A percentile compares a stretch with the other conserved stretches of the same genome.
Evolutionary conservation across 371 early-diverging fungal genomes (phyloP).

Genomic region (Mucor plumbeus): DNA sequence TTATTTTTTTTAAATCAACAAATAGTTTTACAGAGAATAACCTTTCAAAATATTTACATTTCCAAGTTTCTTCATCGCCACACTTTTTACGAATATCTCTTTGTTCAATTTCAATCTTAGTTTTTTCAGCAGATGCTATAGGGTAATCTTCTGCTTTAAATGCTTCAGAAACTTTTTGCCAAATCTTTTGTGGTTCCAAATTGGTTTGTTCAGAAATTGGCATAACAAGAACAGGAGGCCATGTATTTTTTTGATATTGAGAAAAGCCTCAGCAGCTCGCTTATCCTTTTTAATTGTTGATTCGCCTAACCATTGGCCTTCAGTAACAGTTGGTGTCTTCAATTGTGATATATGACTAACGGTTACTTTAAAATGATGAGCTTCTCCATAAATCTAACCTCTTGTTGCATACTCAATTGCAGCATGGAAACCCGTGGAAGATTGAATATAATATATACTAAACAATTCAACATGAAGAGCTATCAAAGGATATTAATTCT

Average conservation of each 20-base stretch:
- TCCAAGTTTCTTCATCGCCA: constrained; percentile 59
- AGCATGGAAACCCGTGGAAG: constrained; percentile 67
- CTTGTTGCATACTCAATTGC: constrained; percentile 76
- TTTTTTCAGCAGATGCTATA: constrained; percentile 72
- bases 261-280: constrained; percentile 49
- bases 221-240: constrained; percentile 49
- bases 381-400: constrained; percentile 82
- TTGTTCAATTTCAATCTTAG: constrained; percentile 76
- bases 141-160: constrained; percentile 68
- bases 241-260: constrained; percentile 60
- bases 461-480: constrained; percentile 81
- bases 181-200: constrained; percentile 77
- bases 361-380: constrained; percentile 79
- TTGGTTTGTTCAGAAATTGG: constrained; percentile 63
- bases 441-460: constrained; percentile 72
- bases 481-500: neutral
- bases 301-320: constrained; percentile 73
- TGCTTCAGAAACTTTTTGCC: constrained; percentile 75
- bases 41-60: constrained; percentile 28
- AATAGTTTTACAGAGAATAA: neutral
- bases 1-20: constrained; percentile 10
- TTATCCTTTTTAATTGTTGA: constrained; percentile 59
- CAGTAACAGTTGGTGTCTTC: constrained; percentile 46
- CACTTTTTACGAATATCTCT: constrained; percentile 72
- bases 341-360: constrained; percentile 45